phyloP scores from a whole-genome alignment of 2,329 filamentous ascomycete genomes.

The Endocalyx cinctus region DNA sequence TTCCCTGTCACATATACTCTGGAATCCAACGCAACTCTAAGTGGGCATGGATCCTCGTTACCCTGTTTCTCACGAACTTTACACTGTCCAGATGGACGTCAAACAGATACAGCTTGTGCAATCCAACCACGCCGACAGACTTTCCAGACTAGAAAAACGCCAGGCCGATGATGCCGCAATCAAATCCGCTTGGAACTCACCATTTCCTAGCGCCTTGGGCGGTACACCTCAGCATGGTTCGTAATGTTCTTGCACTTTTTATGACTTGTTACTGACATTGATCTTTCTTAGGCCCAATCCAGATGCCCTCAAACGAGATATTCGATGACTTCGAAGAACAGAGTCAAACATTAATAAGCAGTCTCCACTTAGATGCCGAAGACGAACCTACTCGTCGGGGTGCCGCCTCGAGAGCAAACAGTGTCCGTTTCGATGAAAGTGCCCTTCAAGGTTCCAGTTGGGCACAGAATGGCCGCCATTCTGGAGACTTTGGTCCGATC shows the following conservation, averaged over 20 bases:
- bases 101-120: constrained; percentile 63
- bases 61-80: constrained; percentile 55
- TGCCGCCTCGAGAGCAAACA: constrained; percentile 88
- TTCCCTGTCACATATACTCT: too few relatives aligned
- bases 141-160: constrained; percentile 59
- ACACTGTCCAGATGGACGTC: constrained; percentile 66
- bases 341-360: constrained; percentile 71
- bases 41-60: constrained; percentile 68
- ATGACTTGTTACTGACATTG: constrained; percentile 15
- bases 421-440: constrained; percentile 95
- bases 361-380: constrained; percentile 79
- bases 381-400: constrained; percentile 82
- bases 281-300: constrained; percentile 61
- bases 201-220: constrained; percentile 80
- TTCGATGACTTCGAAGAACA: constrained; percentile 91
- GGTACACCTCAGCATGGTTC: constrained; percentile 84
- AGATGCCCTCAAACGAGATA: constrained; percentile 74
- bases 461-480: constrained; percentile 76
- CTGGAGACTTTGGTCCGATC: constrained; percentile 73
- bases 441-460: constrained; percentile 84
- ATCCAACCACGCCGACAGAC: constrained; percentile 56
- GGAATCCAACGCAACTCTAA: too few relatives aligned
- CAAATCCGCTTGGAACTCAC: constrained; percentile 90
- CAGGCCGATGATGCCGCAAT: constrained; percentile 63
- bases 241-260: too few relatives aligned